Base-by-base conservation (phyloP, 2,329 filamentous ascomycete genomes). In the Xylaria sp. region DNA sequence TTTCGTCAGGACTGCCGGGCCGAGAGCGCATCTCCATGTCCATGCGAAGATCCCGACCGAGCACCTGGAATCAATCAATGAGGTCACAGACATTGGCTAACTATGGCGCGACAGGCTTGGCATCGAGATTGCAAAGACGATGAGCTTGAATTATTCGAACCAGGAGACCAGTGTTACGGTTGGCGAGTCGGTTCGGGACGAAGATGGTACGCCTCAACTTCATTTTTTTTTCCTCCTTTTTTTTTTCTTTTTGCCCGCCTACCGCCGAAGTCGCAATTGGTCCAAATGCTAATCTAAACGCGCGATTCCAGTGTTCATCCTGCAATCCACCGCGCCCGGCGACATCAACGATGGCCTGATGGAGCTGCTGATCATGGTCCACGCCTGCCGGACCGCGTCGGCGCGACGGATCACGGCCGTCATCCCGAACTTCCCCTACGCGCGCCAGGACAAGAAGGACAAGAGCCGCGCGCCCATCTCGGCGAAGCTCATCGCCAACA, bases 311-410 rank as follows among this genome's bases (percentile, higher is more conserved):
- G 92, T 97, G 70, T 97, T 97, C 78, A 96, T 97, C 67, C 81
- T 97, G 56, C 93, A 97, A 76, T 96, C 93, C 20, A 96, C 94
- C 44, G 88, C 90, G 39, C 93, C 93, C 1, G 92, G 93, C 71
- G 92, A 97, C 71, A 95, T 97, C 78, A 99, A 99, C 76, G 93
- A 97, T 72, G 92, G 92, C 45, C 83, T 99, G 56, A 97, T 99
- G 93, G 93, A 99, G 76, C 84, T 97, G 37, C 84, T 97, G 63
- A 97, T 97, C 76, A 96, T 97, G 87, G 95, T 97, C 74, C 95
- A 96, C 71, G 93, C 93, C 60, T 97, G 93, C 81, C 77, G 78
- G 40, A 82, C 78, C 26, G 80, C 80, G 34, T 79, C 76, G 41
- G 93, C 93, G 11, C 87, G 92, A 61, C 90, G 93, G 61, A 96